Base-by-base conservation (phyloP, 2,329 filamentous ascomycete species). In the Colletotrichum coccodes region DNA sequence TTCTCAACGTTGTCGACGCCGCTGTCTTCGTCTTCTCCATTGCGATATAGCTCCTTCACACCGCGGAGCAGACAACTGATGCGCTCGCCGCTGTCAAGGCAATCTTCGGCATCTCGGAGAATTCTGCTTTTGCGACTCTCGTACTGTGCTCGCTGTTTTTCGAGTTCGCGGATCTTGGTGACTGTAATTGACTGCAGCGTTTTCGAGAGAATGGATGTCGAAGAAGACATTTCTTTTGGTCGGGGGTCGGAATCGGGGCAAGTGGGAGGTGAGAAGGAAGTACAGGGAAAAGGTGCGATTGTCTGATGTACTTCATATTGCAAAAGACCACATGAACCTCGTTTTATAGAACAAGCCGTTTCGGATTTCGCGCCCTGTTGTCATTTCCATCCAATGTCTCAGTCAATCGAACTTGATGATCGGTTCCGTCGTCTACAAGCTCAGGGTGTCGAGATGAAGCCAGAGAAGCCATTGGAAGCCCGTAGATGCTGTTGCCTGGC, bases 151-250 rank as follows among this genome's bases (percentile, higher is more conserved):
- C 80, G 79, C 21, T 79, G 76, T 64, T 83, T 84, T 26, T 80
- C 81, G 0, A 84, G 75, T 62, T 84, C 81, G 7, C 81, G 76
- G 1, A 84, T 79, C 57, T 84, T 84, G 50, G 79, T 81, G 47
- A 78, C 79, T 42, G 82, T 84, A 70, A 84, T 83, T 56, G 80
- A 77, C 44, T 79, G 80, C 1, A 84, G 76, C 0, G 82, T 84
- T 66, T 81, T 75, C 1, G 81, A 83, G 70, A 83, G 44, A 8
- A 49, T 5, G 7, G 56, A 59, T 36, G 58, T 21, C 26, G 42
- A 47, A n/a, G 34, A 50, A 9, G 44, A 49, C 34, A 50, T 61
- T 6, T 6, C 21, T 38, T 11, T 11, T 4, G 16, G 9, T 30
- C 4, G 47, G 16, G n/a, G 26, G 18, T 12, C 1, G 36, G 12